These are phyloP conservation scores for Pisolithus sp. DNA, from an alignment of 768 basidiomycete genomes.

Conservation along the genomic window DNA sequence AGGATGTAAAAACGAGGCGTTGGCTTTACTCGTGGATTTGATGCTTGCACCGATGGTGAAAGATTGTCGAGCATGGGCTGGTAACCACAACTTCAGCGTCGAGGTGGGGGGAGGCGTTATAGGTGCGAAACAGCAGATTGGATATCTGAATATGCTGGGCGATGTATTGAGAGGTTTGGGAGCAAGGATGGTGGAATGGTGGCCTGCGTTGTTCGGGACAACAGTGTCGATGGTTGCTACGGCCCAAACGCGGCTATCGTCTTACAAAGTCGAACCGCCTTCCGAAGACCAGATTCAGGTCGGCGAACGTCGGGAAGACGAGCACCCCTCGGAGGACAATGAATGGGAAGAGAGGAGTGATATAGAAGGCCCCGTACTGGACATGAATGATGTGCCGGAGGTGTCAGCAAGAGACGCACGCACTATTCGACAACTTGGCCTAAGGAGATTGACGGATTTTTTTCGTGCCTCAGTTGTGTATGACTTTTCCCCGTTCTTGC, in stretches of 20 bases:
- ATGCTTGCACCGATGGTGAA: conserved; percentile 73
- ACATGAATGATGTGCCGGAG: conserved; percentile 22
- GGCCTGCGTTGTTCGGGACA: conserved; percentile 69
- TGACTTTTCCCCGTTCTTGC: conserved; percentile 69
- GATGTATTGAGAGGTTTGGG: conserved; percentile 83
- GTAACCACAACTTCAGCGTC: conserved; percentile 23
- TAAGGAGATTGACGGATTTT: conserved; percentile 85
- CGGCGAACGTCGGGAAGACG: conserved; percentile 18
- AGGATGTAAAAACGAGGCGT: conserved; percentile 66
- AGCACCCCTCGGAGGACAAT: conserved; percentile 25
- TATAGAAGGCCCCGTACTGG: conserved; percentile 32
- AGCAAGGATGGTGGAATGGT: conserved; percentile 56
- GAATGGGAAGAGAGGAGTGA: conserved; percentile 32
- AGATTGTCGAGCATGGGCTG: conserved; percentile 19
- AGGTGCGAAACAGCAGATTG: conserved; percentile 65
- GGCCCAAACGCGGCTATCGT: conserved; percentile 54
- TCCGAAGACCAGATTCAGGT: conserved; percentile 4
- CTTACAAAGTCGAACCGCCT: background rate
- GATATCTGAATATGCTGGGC: conserved; percentile 78
- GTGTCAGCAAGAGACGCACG: conserved; percentile 40
- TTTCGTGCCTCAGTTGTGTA: conserved; percentile 70
- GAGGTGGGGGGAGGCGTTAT: conserved; percentile 26
- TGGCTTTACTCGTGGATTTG: conserved; percentile 72
- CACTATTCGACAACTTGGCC: conserved; percentile 70
- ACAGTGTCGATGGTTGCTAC: conserved; percentile 59